phyloP scores from a whole-genome alignment of 2,329 filamentous ascomycete genomes.

The Fusarium equiseti region DNA sequence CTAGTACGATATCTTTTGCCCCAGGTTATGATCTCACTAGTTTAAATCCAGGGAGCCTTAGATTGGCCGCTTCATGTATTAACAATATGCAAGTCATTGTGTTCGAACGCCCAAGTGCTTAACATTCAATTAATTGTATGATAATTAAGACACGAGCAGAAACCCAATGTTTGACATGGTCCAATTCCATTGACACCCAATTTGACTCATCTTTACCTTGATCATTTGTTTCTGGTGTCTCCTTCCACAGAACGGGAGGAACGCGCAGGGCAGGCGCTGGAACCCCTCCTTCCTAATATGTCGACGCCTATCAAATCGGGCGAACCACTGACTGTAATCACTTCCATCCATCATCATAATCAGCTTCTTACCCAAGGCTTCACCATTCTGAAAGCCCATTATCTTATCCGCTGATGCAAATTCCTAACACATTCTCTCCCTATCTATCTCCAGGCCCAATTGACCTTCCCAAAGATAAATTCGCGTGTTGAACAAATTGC shows the following conservation, averaged over 20 bases:
- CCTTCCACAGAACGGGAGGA: background rate
- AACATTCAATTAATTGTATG: background rate
- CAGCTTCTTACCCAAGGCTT: background rate
- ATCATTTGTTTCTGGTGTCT: background rate
- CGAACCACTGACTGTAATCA: constrained; percentile 25
- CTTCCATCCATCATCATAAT: background rate
- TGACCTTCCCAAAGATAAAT: constrained; percentile 5
- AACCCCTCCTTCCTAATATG: constrained; percentile 13
- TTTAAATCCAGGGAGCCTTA: background rate
- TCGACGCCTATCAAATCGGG: constrained; percentile 13
- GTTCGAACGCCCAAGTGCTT: background rate
- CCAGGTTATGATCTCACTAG: background rate
- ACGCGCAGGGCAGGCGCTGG: background rate
- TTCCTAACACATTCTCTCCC: constrained; percentile 13
- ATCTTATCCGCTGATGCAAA: background rate
- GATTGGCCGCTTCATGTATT: background rate
- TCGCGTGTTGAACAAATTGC: background rate
- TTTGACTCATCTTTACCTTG: background rate
- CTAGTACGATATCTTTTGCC: background rate
- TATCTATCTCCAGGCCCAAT: constrained; percentile 2
- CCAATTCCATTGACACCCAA: background rate
- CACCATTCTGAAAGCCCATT: constrained; percentile 16
- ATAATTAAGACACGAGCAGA: background rate
- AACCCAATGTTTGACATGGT: background rate
- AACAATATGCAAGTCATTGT: background rate